Base-by-base conservation (phyloP, 768 basidiomycete genomes). In the Guyanaporus albipodus region DNA sequence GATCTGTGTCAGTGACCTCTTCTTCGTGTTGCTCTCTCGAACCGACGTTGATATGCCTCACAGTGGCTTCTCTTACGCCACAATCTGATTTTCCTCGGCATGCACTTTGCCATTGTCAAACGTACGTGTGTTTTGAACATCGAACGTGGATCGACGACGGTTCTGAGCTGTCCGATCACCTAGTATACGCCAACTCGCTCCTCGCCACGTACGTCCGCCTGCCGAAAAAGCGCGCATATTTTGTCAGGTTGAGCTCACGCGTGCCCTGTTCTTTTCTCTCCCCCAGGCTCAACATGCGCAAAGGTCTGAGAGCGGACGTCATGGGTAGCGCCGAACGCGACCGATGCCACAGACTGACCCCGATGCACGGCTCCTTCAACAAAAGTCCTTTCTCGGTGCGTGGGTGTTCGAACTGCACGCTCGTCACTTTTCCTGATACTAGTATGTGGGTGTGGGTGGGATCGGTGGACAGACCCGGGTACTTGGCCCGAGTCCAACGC, bases 1-100 rank as follows among this genome's bases (percentile, higher is more conserved):
- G 37, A 48, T 67, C 34, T 68, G 67, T 9, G 65, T 67, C 35
- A 22, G 67, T 59, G 17, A 39, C 9, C 31, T n/a, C 2, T 23
- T 42, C 0, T 1, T 42, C 6, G n/a, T 38, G 31, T 14, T 17
- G 6, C 6, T 32, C 8, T 6, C 7, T 32, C 6, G n/a, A n/a
- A n/a, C n/a, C 53, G 22, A 50, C 18, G 14, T 24, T 21, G n/a
- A 10, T 39, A 8, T 42, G 6, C 17, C 4, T 19, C 14, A 0
- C 19, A 67, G 65, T 67, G 65, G 65, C 32, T 67, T 18, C 19
- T 54, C 27, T 65, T 67, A 65, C 67, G 62, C 7, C 64, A 68
- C 29, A 67, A 67, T 26, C 39, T 67, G 47, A 65, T 67, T 49
- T 67, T 68, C 56, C 50, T 67, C 5, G 65, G 63, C 6, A 64